phyloP scores from a whole-genome alignment of 108 stramenopile genomes.

The Pseudonitzschia multistriata region DNA sequence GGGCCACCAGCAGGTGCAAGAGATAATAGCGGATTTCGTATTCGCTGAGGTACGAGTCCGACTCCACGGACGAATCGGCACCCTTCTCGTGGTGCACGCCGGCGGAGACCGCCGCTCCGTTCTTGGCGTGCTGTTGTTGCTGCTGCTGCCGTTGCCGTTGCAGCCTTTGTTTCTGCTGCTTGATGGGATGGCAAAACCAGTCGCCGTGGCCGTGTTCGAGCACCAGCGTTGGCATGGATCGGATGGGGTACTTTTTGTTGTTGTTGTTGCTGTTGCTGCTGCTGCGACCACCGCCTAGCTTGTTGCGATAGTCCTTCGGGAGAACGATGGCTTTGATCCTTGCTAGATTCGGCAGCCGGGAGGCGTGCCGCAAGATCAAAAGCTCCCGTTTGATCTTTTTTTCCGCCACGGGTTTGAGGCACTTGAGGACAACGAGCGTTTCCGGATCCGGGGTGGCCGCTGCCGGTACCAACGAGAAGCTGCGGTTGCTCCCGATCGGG shows the following conservation, averaged over 20 bases:
- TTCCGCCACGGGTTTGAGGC: slow-evolving; percentile 82
- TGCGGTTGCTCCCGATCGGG: background rate
- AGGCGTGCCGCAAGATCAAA: slow-evolving; percentile 63
- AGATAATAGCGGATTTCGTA: slow-evolving; percentile 85
- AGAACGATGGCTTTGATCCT: slow-evolving; percentile 53
- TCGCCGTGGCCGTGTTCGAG: slow-evolving; percentile 82
- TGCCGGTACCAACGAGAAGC: background rate
- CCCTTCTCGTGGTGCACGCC: background rate
- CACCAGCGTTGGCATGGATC: slow-evolving; percentile 74
- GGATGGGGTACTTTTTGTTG: slow-evolving; percentile 24
- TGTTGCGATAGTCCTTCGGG: slow-evolving; percentile 19
- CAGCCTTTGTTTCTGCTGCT: slow-evolving; percentile 5
- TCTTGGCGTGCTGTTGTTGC: background rate
- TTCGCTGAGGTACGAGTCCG: slow-evolving; percentile 50
- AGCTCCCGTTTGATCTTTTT: slow-evolving; percentile 83
- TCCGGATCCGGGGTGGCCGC: slow-evolving; percentile 4
- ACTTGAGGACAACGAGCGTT: slow-evolving; percentile 64
- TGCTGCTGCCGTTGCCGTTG: background rate
- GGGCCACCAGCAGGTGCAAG: slow-evolving; percentile 83
- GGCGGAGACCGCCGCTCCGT: background rate
- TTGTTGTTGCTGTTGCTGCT: background rate
- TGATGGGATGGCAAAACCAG: slow-evolving; percentile 79
- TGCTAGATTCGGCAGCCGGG: slow-evolving; percentile 67
- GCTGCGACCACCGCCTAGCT: too few species aligned
- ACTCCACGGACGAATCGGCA: slow-evolving; percentile 2